Evolutionary conservation across 1,139 yeast genomes (phyloP), one percentile per base, ranked within the genome.

Genomic region (Wickerhamiella pararugosa): DNA sequence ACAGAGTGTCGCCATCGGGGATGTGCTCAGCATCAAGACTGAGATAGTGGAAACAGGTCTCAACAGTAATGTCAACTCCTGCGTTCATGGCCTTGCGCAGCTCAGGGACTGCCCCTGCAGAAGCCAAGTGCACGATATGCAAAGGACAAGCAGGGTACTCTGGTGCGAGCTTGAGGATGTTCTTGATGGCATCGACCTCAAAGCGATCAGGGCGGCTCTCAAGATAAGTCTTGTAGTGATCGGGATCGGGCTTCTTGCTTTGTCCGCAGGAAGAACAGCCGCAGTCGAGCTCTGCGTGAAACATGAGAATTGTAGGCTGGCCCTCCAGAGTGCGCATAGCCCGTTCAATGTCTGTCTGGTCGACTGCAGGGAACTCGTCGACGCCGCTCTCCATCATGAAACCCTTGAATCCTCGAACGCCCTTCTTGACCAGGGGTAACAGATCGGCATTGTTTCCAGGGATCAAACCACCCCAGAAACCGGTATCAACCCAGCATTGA

Each of bases 381-480:
- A 86, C 96, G 26, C 96, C 96, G 43, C 90, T 77, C 50, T 84
- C 94, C 53, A 86, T 83, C 64, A 86, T 64, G 54, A 87, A 87
- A 31, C 94, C 90, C 58, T 86, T 86, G 64, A 86, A 86, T 0
- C 96, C 96, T 43, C 94, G 69, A 3, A 86, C 94, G 37, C 96
- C 96, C 54, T 82, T 78, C 45, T 74, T 62, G 46, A 84, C 76
- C 51, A 87, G 68, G 0, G 94, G 94, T 25, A 71, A 65, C 50
- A 86, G 66, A 50, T 82, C 76, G 8, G 70, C 63, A 15, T 51
- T 58, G 59, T 87, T 87, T 45, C 69, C 71, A 4, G 96, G 97
- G 32, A 87, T 72, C 49, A 86, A 64, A 0, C 96, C 97, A 43
- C 96, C 97, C 96, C 96, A 87, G 59, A 87, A 86, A 0, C 86